These are phyloP conservation scores for Hanseniaspora hatyaiensis DNA, from an alignment of 805 yeast species.

Conservation along the genomic window DNA sequence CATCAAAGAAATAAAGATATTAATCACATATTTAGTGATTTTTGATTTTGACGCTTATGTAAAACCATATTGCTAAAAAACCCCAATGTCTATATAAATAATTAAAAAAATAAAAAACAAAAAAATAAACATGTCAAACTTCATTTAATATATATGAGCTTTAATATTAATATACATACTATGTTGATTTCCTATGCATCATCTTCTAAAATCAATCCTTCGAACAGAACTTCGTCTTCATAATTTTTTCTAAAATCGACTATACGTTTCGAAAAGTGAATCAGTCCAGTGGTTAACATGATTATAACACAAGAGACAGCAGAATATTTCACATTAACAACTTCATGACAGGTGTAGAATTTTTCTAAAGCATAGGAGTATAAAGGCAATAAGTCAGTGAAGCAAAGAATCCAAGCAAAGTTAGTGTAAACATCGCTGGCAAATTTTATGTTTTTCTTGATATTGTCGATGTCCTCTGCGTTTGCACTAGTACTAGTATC, in stretches of 20 bases:
- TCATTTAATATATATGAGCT: no score
- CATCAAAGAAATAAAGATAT: no score
- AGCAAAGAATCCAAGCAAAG: conserved; percentile 2
- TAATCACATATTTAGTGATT: no score
- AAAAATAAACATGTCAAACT: no score
- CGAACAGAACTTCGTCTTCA: conserved; percentile 12
- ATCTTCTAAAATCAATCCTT: conserved; percentile 11
- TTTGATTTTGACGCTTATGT: no score
- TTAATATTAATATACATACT: no score
- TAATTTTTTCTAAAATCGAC: conserved; percentile 3
- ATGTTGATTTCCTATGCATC: neutral
- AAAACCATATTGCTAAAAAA: no score
- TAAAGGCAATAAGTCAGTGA: neutral
- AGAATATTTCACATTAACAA: neutral
- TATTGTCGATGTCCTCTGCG: neutral
- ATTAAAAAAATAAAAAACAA: no score
- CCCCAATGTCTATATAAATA: no score
- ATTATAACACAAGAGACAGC: neutral
- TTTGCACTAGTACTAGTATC: neutral
- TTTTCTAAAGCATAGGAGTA: neutral
- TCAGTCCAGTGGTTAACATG: neutral
- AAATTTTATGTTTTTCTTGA: neutral
- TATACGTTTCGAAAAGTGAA: neutral
- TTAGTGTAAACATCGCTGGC: neutral
- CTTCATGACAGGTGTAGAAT: neutral